Conservation (phyloP, 306 rosid genomes). For the Mimosa bimucronata region DNA sequence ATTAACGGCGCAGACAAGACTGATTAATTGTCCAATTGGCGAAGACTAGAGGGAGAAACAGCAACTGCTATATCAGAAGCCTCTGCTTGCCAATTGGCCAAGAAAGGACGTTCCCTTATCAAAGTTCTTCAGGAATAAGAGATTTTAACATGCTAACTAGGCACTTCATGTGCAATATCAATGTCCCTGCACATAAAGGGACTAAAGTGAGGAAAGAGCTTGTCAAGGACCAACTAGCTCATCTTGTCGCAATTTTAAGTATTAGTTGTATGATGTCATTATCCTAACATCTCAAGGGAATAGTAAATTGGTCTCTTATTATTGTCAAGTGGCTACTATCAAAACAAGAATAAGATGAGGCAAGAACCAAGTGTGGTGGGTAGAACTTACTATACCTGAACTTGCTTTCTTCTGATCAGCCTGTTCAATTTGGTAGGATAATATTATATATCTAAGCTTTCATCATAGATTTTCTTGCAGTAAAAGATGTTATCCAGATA, state of each 20-base stretch:
- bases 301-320: not conserved
- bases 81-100: not conserved
- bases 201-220: not conserved
- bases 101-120: not conserved
- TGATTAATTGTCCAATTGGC: not conserved
- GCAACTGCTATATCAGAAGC: not conserved
- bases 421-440: slow-evolving; percentile 13
- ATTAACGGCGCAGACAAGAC: not conserved
- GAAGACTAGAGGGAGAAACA: not conserved
- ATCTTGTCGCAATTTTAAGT: not conserved
- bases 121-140: not conserved
- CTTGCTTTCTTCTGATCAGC: not conserved
- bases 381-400: not conserved
- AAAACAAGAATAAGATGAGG: not conserved
- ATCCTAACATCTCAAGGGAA: not conserved
- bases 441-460: not conserved
- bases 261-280: not conserved
- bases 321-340: not conserved
- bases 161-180: not conserved
- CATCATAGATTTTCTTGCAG: slow-evolving; percentile 35
- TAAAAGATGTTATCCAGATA: slow-evolving; percentile 33
- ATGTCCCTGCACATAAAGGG: no score
- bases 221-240: not conserved
- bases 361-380: not conserved
- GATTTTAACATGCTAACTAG: not conserved